These are phyloP conservation scores for Aquilaria agallochum DNA, from an alignment of 441 rosid genomes.

Conservation along the genomic window DNA sequence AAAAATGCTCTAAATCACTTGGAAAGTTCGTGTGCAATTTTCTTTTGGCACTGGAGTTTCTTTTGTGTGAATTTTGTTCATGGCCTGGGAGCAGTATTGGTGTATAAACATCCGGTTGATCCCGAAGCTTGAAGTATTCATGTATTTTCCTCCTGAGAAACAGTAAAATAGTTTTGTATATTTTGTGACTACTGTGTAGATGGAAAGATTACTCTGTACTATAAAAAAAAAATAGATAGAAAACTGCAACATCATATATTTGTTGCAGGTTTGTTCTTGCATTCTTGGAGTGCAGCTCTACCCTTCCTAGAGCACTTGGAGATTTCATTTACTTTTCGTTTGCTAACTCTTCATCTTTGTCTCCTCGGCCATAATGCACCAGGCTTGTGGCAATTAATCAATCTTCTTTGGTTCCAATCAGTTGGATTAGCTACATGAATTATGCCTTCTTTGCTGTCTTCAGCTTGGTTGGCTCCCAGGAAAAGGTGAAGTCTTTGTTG, in stretches of 20 bases:
- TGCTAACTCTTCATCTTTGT: too few relatives aligned
- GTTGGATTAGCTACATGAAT: too few relatives aligned
- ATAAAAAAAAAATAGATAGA: slow-evolving; percentile 5
- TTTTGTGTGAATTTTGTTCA: slow-evolving; percentile 22
- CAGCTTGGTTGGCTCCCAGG: too few relatives aligned
- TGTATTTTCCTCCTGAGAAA: slow-evolving; percentile 6
- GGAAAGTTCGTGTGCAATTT: slow-evolving; percentile 6
- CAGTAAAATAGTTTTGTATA: slow-evolving; percentile 12
- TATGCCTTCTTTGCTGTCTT: too few relatives aligned
- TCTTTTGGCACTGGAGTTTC: slow-evolving; percentile 4
- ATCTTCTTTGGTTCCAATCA: too few relatives aligned
- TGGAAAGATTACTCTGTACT: not conserved
- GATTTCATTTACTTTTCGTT: too few relatives aligned
- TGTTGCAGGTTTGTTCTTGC: slow-evolving; percentile 3
- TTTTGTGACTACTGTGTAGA: slow-evolving; percentile 13
- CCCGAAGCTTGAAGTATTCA: not conserved
- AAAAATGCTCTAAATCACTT: slow-evolving; percentile 55
- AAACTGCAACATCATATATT: not conserved
- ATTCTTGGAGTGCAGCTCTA: not conserved
- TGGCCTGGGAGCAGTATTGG: not conserved
- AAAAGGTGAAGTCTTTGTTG: too few relatives aligned
- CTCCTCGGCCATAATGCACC: too few relatives aligned
- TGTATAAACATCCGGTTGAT: not conserved
- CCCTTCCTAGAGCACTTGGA: too few relatives aligned
- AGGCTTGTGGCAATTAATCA: too few relatives aligned